Conservation (phyloP, 2,329 filamentous ascomycete species). For the Colletotrichum neosansevieriae region DNA sequence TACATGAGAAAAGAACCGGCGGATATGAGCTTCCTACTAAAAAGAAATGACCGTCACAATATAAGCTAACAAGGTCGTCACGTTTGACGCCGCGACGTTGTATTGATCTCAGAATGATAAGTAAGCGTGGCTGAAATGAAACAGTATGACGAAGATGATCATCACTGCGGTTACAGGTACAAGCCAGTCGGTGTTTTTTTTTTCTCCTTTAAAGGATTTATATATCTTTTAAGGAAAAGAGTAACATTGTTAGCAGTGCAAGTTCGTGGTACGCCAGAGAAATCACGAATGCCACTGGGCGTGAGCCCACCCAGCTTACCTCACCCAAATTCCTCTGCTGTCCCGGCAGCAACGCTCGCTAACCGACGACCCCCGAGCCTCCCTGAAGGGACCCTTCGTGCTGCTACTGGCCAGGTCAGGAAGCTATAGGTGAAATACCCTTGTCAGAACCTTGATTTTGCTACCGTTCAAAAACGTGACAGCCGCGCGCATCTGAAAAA, state of each 20-base stretch:
- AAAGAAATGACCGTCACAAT: not conserved
- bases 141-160: too few species aligned
- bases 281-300: too few species aligned
- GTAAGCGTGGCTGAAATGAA: not conserved
- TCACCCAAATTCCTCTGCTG: not conserved
- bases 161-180: not conserved
- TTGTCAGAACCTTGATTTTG: conserved; percentile 28
- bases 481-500: not conserved
- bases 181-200: too few species aligned
- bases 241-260: too few species aligned
- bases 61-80: too few species aligned
- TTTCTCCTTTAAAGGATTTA: too few species aligned
- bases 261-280: too few species aligned
- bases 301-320: too few species aligned
- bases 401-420: too few species aligned
- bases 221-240: too few species aligned
- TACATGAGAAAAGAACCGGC: not conserved
- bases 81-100: too few species aligned
- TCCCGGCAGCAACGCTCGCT: not conserved
- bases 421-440: not conserved
- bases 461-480: not conserved
- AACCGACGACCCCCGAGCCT: not conserved
- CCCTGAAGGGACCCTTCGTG: not conserved
- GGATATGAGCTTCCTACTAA: not conserved
- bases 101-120: too few species aligned